Evolutionary conservation across 768 basidiomycete species (phyloP).

Genomic region (Mycena indigotica): DNA sequence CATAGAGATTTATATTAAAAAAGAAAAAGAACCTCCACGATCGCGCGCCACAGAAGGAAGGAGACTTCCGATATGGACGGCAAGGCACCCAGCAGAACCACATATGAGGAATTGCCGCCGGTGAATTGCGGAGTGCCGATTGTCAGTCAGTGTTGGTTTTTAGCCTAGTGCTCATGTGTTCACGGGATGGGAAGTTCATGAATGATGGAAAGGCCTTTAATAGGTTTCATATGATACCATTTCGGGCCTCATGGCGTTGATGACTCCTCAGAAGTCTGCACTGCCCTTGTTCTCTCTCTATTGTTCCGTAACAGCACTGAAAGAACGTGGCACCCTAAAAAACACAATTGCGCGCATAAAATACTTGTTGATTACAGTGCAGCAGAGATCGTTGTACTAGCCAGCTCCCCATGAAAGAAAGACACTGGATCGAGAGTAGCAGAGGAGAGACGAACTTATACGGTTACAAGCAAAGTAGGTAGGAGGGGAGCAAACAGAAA

Average conservation of each 20-base stretch:
- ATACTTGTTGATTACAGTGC: background rate
- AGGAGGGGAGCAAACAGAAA: background rate
- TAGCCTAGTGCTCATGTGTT: too few relatives aligned
- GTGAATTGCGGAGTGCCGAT: background rate
- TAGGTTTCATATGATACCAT: background rate
- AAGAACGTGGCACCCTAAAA: background rate
- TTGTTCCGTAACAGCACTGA: too few relatives aligned
- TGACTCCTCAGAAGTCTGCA: background rate
- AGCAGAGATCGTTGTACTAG: background rate
- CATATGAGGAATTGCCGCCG: background rate
- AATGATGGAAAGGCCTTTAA: background rate
- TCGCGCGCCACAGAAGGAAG: background rate
- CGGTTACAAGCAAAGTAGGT: background rate
- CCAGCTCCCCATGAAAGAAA: background rate
- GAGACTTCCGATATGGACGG: background rate
- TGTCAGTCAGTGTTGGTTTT: too few relatives aligned
- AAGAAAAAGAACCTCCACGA: background rate
- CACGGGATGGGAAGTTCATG: too few relatives aligned
- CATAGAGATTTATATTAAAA: background rate
- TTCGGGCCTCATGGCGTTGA: background rate
- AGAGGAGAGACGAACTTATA: conserved; percentile 3
- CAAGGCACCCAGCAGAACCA: too few relatives aligned
- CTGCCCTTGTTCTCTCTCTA: too few relatives aligned
- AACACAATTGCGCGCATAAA: background rate
- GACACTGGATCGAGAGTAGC: background rate